Evolutionary conservation across 345 rosid species (phyloP).

Genomic region (Streptanthus diversifolius): DNA sequence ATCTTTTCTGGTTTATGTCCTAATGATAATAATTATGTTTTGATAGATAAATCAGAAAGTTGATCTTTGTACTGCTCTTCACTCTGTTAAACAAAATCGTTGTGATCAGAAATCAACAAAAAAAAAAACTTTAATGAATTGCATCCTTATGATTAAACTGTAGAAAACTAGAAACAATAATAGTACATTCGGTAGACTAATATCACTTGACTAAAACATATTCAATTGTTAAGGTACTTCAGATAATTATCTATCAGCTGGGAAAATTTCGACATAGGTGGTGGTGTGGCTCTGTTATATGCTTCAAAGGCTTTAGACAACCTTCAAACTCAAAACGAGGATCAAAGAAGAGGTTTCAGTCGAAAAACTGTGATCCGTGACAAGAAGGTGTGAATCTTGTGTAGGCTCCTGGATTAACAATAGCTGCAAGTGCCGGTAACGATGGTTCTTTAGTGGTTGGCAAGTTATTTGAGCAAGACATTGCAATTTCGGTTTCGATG

Average conservation of each 20-base stretch:
- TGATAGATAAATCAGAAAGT: not conserved
- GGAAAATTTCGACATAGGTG: slow-evolving; percentile 44
- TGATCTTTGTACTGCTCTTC: not conserved
- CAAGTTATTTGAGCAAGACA: slow-evolving; percentile 75
- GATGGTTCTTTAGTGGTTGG: slow-evolving; percentile 67
- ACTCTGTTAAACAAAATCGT: not conserved
- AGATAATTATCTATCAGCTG: not conserved
- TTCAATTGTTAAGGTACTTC: not conserved
- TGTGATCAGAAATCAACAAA: not conserved
- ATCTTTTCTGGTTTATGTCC: not conserved
- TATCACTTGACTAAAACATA: too few relatives aligned
- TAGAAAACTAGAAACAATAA: too few relatives aligned
- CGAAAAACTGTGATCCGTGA: slow-evolving; percentile 4
- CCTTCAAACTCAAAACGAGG: slow-evolving; percentile 65
- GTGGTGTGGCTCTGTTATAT: slow-evolving; percentile 89
- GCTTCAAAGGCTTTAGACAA: slow-evolving; percentile 63
- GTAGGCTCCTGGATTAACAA: slow-evolving; percentile 65
- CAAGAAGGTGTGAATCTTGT: slow-evolving; percentile 27
- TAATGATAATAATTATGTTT: not conserved
- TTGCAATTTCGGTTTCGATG: slow-evolving; percentile 73
- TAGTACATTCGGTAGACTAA: too few relatives aligned
- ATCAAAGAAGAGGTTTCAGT: slow-evolving; percentile 75
- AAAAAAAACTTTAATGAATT: not conserved
- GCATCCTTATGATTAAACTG: not conserved
- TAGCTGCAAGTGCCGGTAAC: slow-evolving; percentile 81